Evolutionary conservation across 768 basidiomycete genomes (phyloP).

Genomic region (Crepidotus variabilis): DNA sequence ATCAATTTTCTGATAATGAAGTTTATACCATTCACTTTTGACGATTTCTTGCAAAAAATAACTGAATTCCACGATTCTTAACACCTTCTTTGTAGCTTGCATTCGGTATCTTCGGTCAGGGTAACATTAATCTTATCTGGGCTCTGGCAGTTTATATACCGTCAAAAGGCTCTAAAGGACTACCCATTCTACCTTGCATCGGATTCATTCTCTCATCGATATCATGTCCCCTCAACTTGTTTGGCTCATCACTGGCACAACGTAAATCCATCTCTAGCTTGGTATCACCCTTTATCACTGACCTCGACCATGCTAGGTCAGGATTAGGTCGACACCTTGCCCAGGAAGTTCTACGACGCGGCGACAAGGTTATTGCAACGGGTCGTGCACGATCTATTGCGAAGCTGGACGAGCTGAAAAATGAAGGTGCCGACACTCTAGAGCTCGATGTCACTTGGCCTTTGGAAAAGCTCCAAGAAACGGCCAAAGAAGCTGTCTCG

Average conservation of each 20-base stretch:
- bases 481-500: slow-evolving; percentile 31
- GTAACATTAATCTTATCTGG: too few relatives aligned
- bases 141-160: too few relatives aligned
- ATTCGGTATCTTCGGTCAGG: too few relatives aligned
- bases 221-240: slow-evolving; percentile 23
- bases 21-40: too few relatives aligned
- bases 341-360: slow-evolving; percentile 35
- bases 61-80: too few relatives aligned
- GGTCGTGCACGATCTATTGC: slow-evolving; percentile 29
- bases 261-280: slow-evolving; percentile 16
- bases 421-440: slow-evolving; percentile 29
- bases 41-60: too few relatives aligned
- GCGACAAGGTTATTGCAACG: slow-evolving; percentile 47
- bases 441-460: slow-evolving; percentile 33
- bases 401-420: slow-evolving; percentile 26
- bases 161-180: too few relatives aligned
- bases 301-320: slow-evolving; percentile 17
- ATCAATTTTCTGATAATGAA: too few relatives aligned
- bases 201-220: too few relatives aligned
- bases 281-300: too few relatives aligned
- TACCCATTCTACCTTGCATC: too few relatives aligned
- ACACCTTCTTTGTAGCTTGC: too few relatives aligned
- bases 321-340: slow-evolving; percentile 37
- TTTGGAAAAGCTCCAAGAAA: slow-evolving; percentile 27
- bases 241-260: slow-evolving; percentile 28